Evolutionary conservation across 2,329 filamentous ascomycete genomes (phyloP).

Genomic region (Fusarium kyushuense): DNA sequence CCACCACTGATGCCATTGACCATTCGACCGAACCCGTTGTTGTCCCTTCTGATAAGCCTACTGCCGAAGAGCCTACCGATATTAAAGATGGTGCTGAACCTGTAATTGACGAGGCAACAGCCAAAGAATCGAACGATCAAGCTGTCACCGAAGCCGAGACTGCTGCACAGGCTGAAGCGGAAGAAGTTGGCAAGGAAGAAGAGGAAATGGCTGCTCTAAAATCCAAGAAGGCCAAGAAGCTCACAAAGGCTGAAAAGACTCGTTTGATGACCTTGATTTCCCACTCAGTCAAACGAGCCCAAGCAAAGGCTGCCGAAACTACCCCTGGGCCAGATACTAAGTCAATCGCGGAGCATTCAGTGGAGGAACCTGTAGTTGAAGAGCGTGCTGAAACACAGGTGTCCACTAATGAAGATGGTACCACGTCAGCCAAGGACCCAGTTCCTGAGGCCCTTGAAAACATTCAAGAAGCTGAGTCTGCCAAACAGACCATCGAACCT

Average conservation of each 20-base stretch:
- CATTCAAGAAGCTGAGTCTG: neutral
- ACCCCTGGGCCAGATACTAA: neutral
- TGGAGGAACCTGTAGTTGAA: neutral
- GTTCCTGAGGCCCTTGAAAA: neutral
- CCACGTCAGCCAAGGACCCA: constrained; percentile 11
- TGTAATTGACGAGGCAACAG: neutral
- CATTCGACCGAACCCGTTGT: neutral
- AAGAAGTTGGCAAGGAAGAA: neutral
- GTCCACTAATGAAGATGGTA: neutral
- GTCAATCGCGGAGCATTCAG: constrained; percentile 1
- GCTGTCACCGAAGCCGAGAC: neutral
- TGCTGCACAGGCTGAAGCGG: neutral
- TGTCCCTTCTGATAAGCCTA: neutral
- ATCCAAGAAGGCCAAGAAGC: constrained; percentile 6
- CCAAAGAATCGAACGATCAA: neutral
- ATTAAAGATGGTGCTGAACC: neutral
- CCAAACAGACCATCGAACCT: neutral
- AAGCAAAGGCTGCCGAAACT: neutral
- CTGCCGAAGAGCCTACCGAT: constrained; percentile 8
- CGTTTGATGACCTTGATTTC: constrained; percentile 3
- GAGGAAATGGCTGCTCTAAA: constrained; percentile 5
- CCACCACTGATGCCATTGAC: no score
- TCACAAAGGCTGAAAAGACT: constrained; percentile 4
- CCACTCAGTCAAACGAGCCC: constrained; percentile 1
- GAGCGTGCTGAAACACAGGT: neutral